These are phyloP conservation scores for Trypanosoma conorhini DNA, from an alignment of 208 protist genomes.

Conservation along the genomic window DNA sequence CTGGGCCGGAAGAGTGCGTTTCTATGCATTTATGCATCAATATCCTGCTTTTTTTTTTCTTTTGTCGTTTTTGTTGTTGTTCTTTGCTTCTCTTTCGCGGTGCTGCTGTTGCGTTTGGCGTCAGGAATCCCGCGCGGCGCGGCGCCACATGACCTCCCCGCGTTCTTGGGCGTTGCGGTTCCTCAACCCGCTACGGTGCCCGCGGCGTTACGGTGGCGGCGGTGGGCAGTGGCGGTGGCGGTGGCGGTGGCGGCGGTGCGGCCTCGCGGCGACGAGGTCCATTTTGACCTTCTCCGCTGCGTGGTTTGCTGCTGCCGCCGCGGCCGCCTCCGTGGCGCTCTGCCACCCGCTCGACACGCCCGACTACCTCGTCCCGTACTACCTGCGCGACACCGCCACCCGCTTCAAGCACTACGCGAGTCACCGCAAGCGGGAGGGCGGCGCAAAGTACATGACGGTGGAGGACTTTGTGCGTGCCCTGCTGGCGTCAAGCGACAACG, in stretches of 20 bases:
- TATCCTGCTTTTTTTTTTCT: slow-evolving; percentile 5
- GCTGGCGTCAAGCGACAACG: slow-evolving; percentile 48
- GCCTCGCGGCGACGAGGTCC: neutral
- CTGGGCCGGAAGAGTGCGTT: neutral
- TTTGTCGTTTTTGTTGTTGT: neutral
- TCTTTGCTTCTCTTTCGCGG: neutral
- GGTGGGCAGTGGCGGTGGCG: neutral
- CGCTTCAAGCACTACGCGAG: slow-evolving; percentile 90
- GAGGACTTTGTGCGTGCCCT: slow-evolving; percentile 88
- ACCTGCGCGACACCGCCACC: slow-evolving; percentile 75
- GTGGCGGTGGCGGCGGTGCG: neutral
- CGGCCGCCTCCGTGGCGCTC: slow-evolving; percentile 32
- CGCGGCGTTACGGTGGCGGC: neutral
- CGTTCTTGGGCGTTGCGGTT: neutral
- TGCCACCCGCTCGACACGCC: slow-evolving; percentile 79
- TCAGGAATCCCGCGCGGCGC: neutral
- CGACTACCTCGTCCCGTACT: slow-evolving; percentile 87
- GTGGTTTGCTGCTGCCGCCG: slow-evolving; percentile 15
- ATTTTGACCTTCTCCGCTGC: slow-evolving; percentile 11
- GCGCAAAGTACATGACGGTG: slow-evolving; percentile 74
- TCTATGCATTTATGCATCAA: neutral
- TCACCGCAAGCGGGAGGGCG: slow-evolving; percentile 52
- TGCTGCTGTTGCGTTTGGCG: neutral
- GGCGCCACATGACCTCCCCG: neutral
- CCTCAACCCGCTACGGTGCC: too few relatives aligned